Evolutionary conservation across 23 red algal species (phyloP).

Genomic region (Pyropia haitanensis): DNA sequence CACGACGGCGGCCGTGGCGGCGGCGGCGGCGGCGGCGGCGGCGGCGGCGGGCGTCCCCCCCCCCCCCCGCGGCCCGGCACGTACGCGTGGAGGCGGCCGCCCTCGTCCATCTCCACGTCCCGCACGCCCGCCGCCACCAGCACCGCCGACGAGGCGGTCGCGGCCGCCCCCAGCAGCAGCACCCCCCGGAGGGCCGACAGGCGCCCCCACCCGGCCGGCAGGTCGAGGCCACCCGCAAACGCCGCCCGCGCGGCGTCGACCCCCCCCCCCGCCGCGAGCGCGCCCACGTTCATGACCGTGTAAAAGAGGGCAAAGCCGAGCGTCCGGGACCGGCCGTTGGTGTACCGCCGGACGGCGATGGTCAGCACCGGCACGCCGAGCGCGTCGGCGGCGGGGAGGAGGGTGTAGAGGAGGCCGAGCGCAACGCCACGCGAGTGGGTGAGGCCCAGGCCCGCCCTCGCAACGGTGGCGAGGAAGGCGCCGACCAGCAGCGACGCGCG

Average conservation of each 20-base stretch:
- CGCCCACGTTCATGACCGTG: conserved; percentile 91
- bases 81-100: conserved; percentile 34
- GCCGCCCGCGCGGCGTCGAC: conserved; percentile 43
- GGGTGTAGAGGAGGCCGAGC: conserved; percentile 40
- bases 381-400: conserved; percentile 82
- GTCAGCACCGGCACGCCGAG: conserved; percentile 92
- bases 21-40: too few species aligned
- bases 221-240: conserved; percentile 17
- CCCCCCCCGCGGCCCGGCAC: conserved; percentile 33
- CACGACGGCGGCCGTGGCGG: too few species aligned
- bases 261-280: conserved; percentile 55
- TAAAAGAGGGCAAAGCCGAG: conserved; percentile 91
- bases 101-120: conserved; percentile 66
- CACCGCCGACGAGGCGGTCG: conserved; percentile 39
- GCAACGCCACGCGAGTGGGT: conserved; percentile 12
- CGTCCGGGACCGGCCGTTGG: conserved; percentile 67
- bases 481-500: conserved; percentile 58
- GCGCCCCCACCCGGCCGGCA: conserved; percentile 1
- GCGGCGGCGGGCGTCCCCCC: too few species aligned
- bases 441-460: conserved; percentile 43
- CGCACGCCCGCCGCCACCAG: conserved; percentile 46
- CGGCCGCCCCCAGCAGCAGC: conserved; percentile 51
- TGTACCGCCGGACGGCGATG: conserved; percentile 87
- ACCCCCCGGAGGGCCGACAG: conserved; percentile 52
- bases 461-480: conserved; percentile 46